Base-by-base conservation (phyloP, 2,329 filamentous ascomycete species). In the Monascus ruber region DNA sequence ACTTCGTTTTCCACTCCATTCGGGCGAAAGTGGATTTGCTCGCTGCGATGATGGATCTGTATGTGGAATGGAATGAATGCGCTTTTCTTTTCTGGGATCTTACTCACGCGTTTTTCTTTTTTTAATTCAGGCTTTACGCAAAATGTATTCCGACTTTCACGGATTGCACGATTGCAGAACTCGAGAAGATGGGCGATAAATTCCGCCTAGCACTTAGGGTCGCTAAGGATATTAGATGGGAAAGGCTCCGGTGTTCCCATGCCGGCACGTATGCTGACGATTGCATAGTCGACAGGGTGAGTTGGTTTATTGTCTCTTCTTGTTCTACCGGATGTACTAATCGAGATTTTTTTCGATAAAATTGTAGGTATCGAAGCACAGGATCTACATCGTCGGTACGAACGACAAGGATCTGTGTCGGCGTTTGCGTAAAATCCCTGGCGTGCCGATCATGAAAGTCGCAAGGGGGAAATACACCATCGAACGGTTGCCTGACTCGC, bases 381-480 rank as follows among this genome's bases (percentile, higher is more conserved):
- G 81, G 56, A 79, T 87, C 50, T 87, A 87, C 59, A 82, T 87
- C 52, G 81, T 86, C 35, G 84, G 79, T 26, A 87, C 71, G 2
- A 74, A 74, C 49, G 71, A 74, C 72, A 74, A 83, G 49, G 84
- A 87, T 50, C 65, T 93, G 43, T 91, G 93, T 68, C 73, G 86
- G 56, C 71, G 88, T 41, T 73, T 94, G 52, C 73, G 88, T 46
- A 95, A 94, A 68, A 78, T 91, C 38, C 80, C 81, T 1, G 81
- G 81, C 55, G 72, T 75, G 8, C 74, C 73, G 1, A 74, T 76
- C 40, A 72, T 94, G 71, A 86, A 80, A 54, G 85, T 91, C 26
- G 84, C 83, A 5, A 76, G 85, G 54, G 86, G 85, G 34, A 95
- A 95, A 64, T 96, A 95, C 64, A 81, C 89, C 35, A 91, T 98